These are phyloP conservation scores for Colletotrichum graminicola DNA, from an alignment of 2,329 filamentous ascomycete species.

Conservation along the genomic window DNA sequence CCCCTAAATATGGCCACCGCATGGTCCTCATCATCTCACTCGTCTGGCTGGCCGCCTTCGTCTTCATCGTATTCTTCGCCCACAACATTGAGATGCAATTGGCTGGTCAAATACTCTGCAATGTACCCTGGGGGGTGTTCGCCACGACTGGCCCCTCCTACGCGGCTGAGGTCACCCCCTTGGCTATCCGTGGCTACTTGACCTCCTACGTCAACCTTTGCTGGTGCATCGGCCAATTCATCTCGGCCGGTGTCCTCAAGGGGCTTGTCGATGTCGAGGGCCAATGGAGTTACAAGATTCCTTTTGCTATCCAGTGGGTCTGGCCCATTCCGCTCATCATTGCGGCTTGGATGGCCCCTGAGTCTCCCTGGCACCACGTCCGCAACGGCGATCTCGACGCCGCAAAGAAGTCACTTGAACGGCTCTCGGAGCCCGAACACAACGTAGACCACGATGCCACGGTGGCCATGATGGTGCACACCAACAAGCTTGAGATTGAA, in stretches of 20 bases:
- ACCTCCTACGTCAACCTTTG: conserved; percentile 60
- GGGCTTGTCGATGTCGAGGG: conserved; percentile 52
- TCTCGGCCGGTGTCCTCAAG: conserved; percentile 56
- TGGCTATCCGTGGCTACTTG: conserved; percentile 57
- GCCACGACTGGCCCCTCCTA: conserved; percentile 58
- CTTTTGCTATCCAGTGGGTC: conserved; percentile 57
- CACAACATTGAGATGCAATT: conserved; percentile 57
- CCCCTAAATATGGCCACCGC: conserved; percentile 58
- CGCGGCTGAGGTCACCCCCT: conserved; percentile 58
- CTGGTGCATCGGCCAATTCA: conserved; percentile 58
- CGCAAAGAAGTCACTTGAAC: conserved; percentile 49
- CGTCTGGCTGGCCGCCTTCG: conserved; percentile 56
- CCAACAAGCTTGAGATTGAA: conserved; percentile 60
- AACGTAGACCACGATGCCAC: conserved; percentile 53
- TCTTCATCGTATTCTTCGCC: conserved; percentile 64
- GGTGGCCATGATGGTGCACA: conserved; percentile 58
- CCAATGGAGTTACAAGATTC: conserved; percentile 55
- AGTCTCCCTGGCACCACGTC: conserved; percentile 55
- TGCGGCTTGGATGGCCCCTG: conserved; percentile 51
- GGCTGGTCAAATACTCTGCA: conserved; percentile 61
- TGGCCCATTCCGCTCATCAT: conserved; percentile 53
- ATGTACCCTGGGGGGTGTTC: conserved; percentile 61
- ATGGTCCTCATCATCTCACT: conserved; percentile 58
- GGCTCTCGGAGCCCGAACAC: conserved; percentile 49
- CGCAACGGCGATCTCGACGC: conserved; percentile 49